Base-by-base conservation (phyloP, 1,284 basidiomycete genomes). In the Microbotryum silenes-acaulis region DNA sequence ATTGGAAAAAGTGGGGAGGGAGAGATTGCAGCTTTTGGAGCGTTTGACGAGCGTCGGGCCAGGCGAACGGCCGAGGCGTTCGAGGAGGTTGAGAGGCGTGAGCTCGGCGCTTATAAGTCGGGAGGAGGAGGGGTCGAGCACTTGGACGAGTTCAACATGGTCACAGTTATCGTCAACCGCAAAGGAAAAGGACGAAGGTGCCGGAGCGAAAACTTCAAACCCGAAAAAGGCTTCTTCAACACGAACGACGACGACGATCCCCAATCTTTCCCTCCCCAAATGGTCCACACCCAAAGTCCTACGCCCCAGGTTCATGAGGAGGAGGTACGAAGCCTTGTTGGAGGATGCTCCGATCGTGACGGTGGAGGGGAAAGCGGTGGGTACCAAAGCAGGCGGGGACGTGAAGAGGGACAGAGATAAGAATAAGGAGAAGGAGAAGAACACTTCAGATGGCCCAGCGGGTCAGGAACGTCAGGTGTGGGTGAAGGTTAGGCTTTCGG, bases 211-310 rank as follows among this genome's bases (percentile, higher is more conserved):
- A 27, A 27, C 27, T 27, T 6, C 27, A 27, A 6, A 27, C 4
- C 27, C 27, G 27, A 27, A 1, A 10, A 31, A 8, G 31, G 8
- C 31, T 31, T 10, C 8, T 31, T 31, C 9, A 1, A 10, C 2
- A 64, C 67, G n/a, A 42, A 16, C 29, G 1, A 25, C 25, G 27
- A 27, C 27, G 27, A 59, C 54, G 31, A 61, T 42, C 16, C 37
- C 37, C 16, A 18, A 6, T 42, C 37, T 42, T 6, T 42, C 37
- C 4, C 16, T 42, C 14, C 4, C 54, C 2, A 66, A 66, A 45
- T 68, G 67, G 67, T 59, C 59, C 52, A 27, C 20, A 0, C 69
- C 70, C 12, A 68, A 67, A 25, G 56, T 33, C 9, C 12, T 70
- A 51, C 63, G 67, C 4, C 9, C 59, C 33, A 63, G 70, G 6